Percentiles rank a stretch among this genome's conserved stretches.
These are phyloP conservation scores for Arthrobotrys musiformis DNA, from an alignment of 2,329 filamentous ascomycete genomes.

Conservation along the genomic window DNA sequence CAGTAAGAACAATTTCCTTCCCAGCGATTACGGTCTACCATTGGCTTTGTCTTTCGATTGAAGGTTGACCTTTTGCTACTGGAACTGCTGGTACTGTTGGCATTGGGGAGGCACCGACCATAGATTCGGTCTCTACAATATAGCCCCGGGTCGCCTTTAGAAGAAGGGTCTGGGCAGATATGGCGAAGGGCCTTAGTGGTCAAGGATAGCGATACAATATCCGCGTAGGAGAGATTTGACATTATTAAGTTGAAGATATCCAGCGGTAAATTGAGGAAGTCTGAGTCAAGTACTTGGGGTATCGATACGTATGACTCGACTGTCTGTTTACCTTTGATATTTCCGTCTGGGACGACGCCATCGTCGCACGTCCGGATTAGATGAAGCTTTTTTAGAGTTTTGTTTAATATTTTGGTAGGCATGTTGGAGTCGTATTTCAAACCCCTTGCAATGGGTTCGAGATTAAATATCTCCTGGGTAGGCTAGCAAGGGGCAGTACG, in stretches of 20 bases:
- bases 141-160: not conserved
- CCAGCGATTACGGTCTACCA: not conserved
- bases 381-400: not conserved
- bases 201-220: constrained; percentile 26
- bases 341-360: not conserved
- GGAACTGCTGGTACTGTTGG: not conserved
- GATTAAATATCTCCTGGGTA: not conserved
- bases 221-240: constrained; percentile 7
- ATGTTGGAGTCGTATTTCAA: not conserved
- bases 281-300: not conserved
- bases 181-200: constrained; percentile 15
- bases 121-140: constrained; percentile 1
- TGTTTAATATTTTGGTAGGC: not conserved
- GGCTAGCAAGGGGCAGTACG: not conserved
- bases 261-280: constrained; percentile 15
- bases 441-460: not conserved
- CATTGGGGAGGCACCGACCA: not conserved
- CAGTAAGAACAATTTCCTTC: constrained; percentile 20
- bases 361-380: constrained; percentile 4
- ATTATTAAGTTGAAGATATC: constrained; percentile 12
- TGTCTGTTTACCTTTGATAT: too few species aligned
- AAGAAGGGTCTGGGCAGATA: not conserved
- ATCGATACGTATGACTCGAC: too few species aligned
- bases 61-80: not conserved
- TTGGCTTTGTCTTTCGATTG: not conserved